Evolutionary conservation across 2,329 filamentous ascomycete genomes (phyloP).

Genomic region (Magnaporthiopsis rhizophila): DNA sequence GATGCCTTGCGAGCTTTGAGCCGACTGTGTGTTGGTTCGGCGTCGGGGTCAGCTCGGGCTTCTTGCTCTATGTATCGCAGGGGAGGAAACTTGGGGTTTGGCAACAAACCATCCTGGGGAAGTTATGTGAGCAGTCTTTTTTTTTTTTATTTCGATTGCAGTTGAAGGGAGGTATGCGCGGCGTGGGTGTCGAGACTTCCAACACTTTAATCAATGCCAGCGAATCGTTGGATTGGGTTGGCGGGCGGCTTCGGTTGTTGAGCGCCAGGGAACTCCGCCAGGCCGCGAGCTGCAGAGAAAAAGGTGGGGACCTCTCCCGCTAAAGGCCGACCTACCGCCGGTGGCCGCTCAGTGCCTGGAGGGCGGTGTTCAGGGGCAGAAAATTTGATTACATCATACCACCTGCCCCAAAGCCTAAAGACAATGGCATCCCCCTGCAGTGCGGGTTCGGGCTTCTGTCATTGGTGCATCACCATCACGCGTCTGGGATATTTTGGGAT

Average conservation of each 20-base stretch:
- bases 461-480: neutral
- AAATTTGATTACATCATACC: neutral
- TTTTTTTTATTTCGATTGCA: too few relatives aligned
- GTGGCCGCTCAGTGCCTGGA: too few relatives aligned
- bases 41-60: neutral
- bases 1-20: slow-evolving; percentile 97
- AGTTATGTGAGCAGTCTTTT: neutral
- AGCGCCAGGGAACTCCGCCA: too few relatives aligned
- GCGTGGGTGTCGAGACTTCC: too few relatives aligned
- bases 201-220: too few relatives aligned
- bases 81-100: neutral
- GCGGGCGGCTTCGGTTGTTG: neutral
- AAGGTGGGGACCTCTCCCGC: neutral
- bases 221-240: neutral
- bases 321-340: neutral
- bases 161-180: neutral
- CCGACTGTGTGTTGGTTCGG: slow-evolving; percentile 54
- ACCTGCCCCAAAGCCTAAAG: neutral
- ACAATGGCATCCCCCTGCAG: neutral
- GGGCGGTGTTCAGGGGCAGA: neutral
- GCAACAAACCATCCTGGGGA: neutral
- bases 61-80: neutral
- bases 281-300: neutral
- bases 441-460: neutral
- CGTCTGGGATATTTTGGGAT: too few relatives aligned